These are phyloP conservation scores for Wallacemonas sp. DNA, from an alignment of 208 protist genomes.

Conservation along the genomic window DNA sequence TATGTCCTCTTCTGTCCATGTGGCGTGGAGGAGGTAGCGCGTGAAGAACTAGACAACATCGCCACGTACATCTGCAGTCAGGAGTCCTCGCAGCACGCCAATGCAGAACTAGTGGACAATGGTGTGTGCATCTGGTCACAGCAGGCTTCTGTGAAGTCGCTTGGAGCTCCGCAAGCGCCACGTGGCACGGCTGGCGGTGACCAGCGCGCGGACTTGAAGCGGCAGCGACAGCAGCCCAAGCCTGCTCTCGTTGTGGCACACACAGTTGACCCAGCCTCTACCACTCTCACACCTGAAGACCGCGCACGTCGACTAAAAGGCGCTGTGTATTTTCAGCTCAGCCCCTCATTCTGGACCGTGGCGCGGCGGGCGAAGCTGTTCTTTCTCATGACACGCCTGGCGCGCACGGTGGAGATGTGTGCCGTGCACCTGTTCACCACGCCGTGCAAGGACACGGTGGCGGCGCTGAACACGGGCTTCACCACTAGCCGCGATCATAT, in stretches of 20 bases:
- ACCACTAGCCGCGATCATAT: not conserved
- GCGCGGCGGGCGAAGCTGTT: constrained; percentile 4
- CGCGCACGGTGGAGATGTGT: constrained; percentile 25
- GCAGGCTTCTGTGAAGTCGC: not conserved
- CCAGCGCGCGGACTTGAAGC: constrained; percentile 7
- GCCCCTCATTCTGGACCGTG: not conserved
- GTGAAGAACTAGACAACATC: not conserved
- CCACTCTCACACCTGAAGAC: not conserved
- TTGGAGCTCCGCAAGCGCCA: not conserved
- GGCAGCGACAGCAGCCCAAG: not conserved
- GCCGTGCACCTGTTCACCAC: constrained; percentile 24
- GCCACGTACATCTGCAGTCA: not conserved
- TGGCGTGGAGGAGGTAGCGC: constrained; percentile 48
- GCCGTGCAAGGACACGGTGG: constrained; percentile 14
- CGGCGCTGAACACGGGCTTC: constrained; percentile 13
- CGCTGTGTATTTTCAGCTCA: constrained; percentile 20
- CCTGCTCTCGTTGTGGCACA: too few relatives aligned
- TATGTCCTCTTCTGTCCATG: constrained; percentile 37
- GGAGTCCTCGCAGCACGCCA: not conserved
- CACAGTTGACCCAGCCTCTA: too few relatives aligned
- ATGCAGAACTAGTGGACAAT: too few relatives aligned
- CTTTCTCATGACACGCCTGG: constrained; percentile 6
- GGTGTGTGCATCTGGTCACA: not conserved
- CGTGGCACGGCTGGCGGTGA: not conserved
- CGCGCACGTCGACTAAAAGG: constrained; percentile 5